Evolutionary conservation across 1,284 basidiomycete species (phyloP).

Genomic region (Hypsizygus ulmarius): DNA sequence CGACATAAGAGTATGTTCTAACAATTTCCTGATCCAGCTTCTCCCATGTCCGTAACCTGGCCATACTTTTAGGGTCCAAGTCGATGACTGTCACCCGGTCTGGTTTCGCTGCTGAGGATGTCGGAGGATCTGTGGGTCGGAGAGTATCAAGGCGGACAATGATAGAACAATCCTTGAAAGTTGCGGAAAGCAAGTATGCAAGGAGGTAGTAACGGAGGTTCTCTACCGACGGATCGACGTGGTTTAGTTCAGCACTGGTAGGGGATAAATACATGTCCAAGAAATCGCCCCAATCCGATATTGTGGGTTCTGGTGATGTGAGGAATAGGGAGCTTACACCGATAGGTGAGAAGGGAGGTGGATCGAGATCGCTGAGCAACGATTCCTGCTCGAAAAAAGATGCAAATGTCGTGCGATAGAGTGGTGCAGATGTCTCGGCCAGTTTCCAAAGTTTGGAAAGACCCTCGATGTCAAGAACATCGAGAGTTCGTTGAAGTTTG

Average conservation of each 20-base stretch:
- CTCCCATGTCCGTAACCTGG: constrained; percentile 69
- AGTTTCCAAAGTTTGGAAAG: constrained; percentile 49
- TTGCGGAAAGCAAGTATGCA: constrained; percentile 84
- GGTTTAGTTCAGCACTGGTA: constrained; percentile 30
- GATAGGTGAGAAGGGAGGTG: constrained; percentile 25
- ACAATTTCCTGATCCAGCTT: constrained; percentile 74
- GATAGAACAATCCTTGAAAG: constrained; percentile 95
- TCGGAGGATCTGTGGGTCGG: constrained; percentile 12
- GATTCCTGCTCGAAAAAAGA: constrained; percentile 20
- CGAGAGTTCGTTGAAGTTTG: constrained; percentile 73
- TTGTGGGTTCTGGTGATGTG: constrained; percentile 42
- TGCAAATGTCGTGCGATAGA: constrained; percentile 23
- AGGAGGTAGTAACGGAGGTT: constrained; percentile 60
- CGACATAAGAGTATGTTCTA: constrained; percentile 38
- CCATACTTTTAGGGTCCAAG: constrained; percentile 78
- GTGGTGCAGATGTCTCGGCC: constrained; percentile 24
- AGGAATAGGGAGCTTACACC: constrained; percentile 29
- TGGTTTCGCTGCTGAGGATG: constrained; percentile 22
- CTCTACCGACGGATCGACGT: constrained; percentile 36
- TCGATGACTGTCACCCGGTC: constrained; percentile 73
- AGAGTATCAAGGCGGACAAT: constrained; percentile 57
- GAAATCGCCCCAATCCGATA: constrained; percentile 60
- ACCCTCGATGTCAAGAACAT: constrained; percentile 82
- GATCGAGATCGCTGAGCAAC: constrained; percentile 9
- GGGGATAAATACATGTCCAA: constrained; percentile 49